Evolutionary conservation across 768 basidiomycete species (phyloP).

Genomic region (Kwoniella pini): DNA sequence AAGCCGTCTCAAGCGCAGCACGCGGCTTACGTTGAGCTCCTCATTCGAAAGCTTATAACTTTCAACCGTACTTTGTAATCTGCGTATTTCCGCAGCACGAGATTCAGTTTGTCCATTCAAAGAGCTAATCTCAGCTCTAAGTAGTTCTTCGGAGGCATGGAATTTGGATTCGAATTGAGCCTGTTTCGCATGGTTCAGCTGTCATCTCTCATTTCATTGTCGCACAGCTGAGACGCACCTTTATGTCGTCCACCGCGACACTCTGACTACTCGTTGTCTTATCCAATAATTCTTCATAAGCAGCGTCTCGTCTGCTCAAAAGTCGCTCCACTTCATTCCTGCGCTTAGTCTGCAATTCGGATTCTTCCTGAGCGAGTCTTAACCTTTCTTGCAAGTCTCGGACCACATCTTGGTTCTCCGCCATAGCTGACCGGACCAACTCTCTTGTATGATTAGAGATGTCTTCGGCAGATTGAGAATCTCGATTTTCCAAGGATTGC

Average conservation of each 20-base stretch:
- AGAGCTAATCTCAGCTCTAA: conserved; percentile 77
- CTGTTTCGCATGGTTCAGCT: no score
- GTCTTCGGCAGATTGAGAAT: conserved; percentile 61
- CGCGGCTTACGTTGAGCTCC: conserved; percentile 79
- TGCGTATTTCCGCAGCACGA: conserved; percentile 77
- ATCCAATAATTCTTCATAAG: conserved; percentile 97
- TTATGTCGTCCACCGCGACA: conserved; percentile 85
- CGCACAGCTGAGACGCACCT: conserved; percentile 60
- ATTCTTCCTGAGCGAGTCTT: conserved; percentile 87
- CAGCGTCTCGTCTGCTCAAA: conserved; percentile 76
- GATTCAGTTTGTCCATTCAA: conserved; percentile 88
- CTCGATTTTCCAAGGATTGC: conserved; percentile 25
- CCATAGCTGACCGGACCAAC: conserved; percentile 80
- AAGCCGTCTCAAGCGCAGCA: conserved; percentile 17
- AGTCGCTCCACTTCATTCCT: conserved; percentile 84
- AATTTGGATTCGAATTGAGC: conserved; percentile 93
- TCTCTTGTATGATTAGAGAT: conserved; percentile 44
- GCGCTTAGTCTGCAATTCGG: conserved; percentile 75
- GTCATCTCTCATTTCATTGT: no score
- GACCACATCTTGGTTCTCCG: conserved; percentile 80
- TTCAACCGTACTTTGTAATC: conserved; percentile 80
- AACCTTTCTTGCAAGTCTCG: conserved; percentile 88
- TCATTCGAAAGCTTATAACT: conserved; percentile 95
- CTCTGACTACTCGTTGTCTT: conserved; percentile 45
- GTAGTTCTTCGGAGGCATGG: conserved; percentile 85